Evolutionary conservation across 1,139 yeast genomes (phyloP).

Genomic region (Meyerozyma carpophila): DNA sequence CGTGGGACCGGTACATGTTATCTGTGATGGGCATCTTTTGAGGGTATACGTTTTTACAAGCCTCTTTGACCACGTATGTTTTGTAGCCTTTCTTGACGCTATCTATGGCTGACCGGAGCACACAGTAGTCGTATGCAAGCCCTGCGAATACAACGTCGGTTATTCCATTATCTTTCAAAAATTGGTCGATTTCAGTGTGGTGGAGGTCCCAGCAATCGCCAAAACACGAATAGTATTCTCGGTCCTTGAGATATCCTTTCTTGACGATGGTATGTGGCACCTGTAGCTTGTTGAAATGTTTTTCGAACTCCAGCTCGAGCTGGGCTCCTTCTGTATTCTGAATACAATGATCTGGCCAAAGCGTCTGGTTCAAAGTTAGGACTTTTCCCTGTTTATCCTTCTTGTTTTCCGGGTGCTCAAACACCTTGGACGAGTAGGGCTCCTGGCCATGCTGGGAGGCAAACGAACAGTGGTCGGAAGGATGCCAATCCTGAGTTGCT

Average conservation of each 20-base stretch:
- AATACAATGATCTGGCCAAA: slow-evolving; percentile 94
- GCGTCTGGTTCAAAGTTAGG: slow-evolving; percentile 32
- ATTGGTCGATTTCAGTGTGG: slow-evolving; percentile 56
- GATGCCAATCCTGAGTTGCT: slow-evolving; percentile 91
- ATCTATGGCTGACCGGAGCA: slow-evolving; percentile 68
- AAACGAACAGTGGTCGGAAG: slow-evolving; percentile 70
- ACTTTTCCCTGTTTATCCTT: slow-evolving; percentile 21
- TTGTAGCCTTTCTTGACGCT: slow-evolving; percentile 56
- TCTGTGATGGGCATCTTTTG: slow-evolving; percentile 26
- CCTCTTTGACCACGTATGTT: slow-evolving; percentile 55
- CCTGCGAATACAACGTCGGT: slow-evolving; percentile 73
- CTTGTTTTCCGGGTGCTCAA: slow-evolving; percentile 47
- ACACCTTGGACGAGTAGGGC: slow-evolving; percentile 49
- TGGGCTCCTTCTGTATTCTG: slow-evolving; percentile 64
- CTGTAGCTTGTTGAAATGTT: slow-evolving; percentile 17
- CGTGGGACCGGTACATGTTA: slow-evolving; percentile 18
- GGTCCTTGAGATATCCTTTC: slow-evolving; percentile 66
- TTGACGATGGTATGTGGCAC: slow-evolving; percentile 41
- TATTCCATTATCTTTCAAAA: slow-evolving; percentile 41
- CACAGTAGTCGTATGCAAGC: slow-evolving; percentile 83
- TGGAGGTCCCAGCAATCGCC: slow-evolving; percentile 72
- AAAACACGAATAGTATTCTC: slow-evolving; percentile 91
- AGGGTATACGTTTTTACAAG: slow-evolving; percentile 34
- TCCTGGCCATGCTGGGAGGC: slow-evolving; percentile 58
- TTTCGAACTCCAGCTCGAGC: slow-evolving; percentile 43